Evolutionary conservation across 768 basidiomycete genomes (phyloP), one percentile per base, ranked within the genome.

Genomic region (Pulveroboletus sp.): DNA sequence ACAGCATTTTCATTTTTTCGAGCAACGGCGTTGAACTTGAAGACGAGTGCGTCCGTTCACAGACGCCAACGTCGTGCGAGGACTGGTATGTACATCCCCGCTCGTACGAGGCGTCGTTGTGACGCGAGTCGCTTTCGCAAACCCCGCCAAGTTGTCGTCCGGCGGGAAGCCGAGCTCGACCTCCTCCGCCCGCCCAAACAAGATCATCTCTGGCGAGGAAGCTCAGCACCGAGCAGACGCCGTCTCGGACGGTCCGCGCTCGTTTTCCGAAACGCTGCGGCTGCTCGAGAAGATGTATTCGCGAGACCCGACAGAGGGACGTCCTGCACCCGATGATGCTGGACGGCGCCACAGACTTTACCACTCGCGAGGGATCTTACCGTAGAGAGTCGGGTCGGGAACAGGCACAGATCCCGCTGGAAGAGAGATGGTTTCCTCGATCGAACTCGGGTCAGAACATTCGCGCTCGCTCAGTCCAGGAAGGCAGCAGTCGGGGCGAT

Each of bases 261-360:
- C 57, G 23, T 69, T 81, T 14, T 76, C 76, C n/a, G 63, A 73
- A 50, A 54, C 72, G 14, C 48, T n/a, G n/a, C n/a, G n/a, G n/a
- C n/a, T 76, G 11, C 66, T 78, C 7, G 71, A 73, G 4, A 71
- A 72, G 20, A 32, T 81, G 1, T 65, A 71, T 78, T 19, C 63
- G 58, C 43, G 71, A 72, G 47, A 63, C 60, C 6, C 73, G 76
- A 55, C 49, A 59, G 12, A 43, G 63, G 2, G 64, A 67, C 16
- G 60, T 49, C 6, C 64, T 74, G 41, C 76, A 82, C 53, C 34
- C 80, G 39, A 43, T 79, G 22, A 57, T 78, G 19, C 58, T 73
- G 1, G 81, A 84, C 58, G 64, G 66, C 41, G 74, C 82, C 36
- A 71, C 75, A 0, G 81, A 83, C 57, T n/a, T n/a, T n/a, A n/a